These are phyloP conservation scores for Solanum sitiens DNA, from an alignment of 257 asterid species.

Conservation along the genomic window DNA sequence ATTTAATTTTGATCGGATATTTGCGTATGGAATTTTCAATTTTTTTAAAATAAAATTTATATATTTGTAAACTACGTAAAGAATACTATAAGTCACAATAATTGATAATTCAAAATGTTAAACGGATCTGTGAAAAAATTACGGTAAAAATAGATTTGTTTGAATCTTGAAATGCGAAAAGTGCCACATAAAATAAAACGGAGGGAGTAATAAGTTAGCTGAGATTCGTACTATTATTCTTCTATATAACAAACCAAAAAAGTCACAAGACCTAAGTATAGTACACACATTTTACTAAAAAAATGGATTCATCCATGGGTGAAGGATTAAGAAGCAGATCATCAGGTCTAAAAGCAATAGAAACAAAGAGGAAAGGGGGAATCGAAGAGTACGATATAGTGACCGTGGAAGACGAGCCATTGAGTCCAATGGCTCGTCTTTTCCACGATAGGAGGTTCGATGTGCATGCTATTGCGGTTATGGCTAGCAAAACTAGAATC, in stretches of 20 bases:
- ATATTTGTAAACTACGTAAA: too few species aligned
- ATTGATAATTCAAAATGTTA: too few species aligned
- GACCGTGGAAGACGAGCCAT: conserved; percentile 12
- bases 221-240: background rate
- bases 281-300: background rate
- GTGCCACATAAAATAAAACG: too few species aligned
- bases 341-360: background rate
- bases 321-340: background rate
- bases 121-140: too few species aligned
- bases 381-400: background rate
- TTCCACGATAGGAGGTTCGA: conserved; percentile 21
- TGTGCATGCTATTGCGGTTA: conserved; percentile 9
- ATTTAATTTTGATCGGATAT: too few species aligned
- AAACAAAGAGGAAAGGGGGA: background rate
- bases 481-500: background rate
- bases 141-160: too few species aligned
- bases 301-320: background rate
- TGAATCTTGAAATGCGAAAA: too few species aligned
- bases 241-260: background rate
- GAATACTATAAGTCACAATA: too few species aligned
- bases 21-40: too few species aligned
- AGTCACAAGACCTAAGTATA: background rate
- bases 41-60: too few species aligned
- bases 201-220: too few species aligned
- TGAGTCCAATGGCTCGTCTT: conserved; percentile 27